Percentiles rank a stretch among this genome's conserved stretches.
These are phyloP conservation scores for Cymodocea nodosa DNA, from an alignment of 116 monocot genomes.

Conservation along the genomic window DNA sequence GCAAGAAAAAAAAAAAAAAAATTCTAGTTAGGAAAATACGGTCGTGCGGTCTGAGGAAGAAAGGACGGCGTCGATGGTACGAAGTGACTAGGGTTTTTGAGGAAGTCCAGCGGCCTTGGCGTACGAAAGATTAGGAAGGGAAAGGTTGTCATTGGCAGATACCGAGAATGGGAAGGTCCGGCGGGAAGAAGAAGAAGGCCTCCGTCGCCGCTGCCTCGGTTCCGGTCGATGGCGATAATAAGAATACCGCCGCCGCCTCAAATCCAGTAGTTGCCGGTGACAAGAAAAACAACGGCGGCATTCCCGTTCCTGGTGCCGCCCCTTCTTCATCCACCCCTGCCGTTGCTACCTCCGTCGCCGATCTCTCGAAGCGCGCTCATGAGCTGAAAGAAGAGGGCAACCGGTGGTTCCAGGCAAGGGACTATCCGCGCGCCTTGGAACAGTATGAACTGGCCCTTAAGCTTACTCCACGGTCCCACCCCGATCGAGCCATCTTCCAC, in stretches of 20 bases:
- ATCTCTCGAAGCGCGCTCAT: slow-evolving; percentile 56
- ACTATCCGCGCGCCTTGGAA: slow-evolving; percentile 56
- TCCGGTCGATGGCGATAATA: background rate
- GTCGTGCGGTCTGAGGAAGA: no score
- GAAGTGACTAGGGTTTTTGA: no score
- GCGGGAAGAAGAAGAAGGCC: slow-evolving; percentile 3
- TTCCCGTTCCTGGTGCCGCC: background rate
- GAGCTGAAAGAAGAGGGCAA: slow-evolving; percentile 98
- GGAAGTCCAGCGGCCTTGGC: no score
- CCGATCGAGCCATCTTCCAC: slow-evolving; percentile 94
- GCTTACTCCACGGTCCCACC: slow-evolving; percentile 58
- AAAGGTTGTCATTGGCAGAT: no score
- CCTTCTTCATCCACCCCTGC: background rate
- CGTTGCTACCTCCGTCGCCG: background rate
- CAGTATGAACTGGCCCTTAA: slow-evolving; percentile 68
- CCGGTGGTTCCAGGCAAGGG: slow-evolving; percentile 64
- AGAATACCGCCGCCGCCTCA: background rate
- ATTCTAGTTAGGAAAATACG: no score
- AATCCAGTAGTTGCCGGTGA: slow-evolving; percentile 2
- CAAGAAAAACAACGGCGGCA: slow-evolving; percentile 11
- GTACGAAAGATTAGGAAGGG: no score
- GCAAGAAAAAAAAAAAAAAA: no score
- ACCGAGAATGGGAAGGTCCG: background rate
- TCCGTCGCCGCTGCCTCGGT: background rate
- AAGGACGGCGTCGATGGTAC: no score